Conservation (phyloP, 495 filamentous ascomycete species). For the Coniosporium apollinis region DNA sequence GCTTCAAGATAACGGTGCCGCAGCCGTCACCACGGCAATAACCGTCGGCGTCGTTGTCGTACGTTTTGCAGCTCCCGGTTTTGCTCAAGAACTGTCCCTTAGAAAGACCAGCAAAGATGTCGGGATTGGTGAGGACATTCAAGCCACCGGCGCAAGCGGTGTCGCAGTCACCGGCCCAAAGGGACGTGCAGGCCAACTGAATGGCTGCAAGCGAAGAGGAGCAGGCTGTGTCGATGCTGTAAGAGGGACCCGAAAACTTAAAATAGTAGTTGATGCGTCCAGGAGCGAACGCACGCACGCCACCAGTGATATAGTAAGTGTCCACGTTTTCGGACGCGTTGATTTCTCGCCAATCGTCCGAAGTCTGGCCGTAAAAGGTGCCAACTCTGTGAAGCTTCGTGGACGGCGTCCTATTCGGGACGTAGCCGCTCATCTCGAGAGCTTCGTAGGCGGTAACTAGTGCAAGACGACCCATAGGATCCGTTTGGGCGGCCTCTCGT, state of each 20-base stretch:
- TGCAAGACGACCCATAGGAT: slow-evolving; percentile 76
- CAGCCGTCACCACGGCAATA: slow-evolving; percentile 33
- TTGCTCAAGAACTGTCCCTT: slow-evolving; percentile 69
- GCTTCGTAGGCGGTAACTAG: slow-evolving; percentile 79
- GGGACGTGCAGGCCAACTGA: slow-evolving; percentile 64
- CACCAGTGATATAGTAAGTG: slow-evolving; percentile 86
- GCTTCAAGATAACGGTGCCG: slow-evolving; percentile 30
- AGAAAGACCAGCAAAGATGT: slow-evolving; percentile 71
- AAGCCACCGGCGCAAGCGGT: slow-evolving; percentile 72
- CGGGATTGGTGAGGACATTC: slow-evolving; percentile 65
- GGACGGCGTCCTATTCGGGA: slow-evolving; percentile 71
- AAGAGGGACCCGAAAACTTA: slow-evolving; percentile 74
- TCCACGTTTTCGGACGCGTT: slow-evolving; percentile 83
- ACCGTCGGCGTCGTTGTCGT: slow-evolving; percentile 31
- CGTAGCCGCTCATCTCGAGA: slow-evolving; percentile 78
- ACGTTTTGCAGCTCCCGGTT: slow-evolving; percentile 57
- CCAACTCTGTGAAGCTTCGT: slow-evolving; percentile 73
- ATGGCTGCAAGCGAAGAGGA: slow-evolving; percentile 73
- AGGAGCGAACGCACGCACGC: slow-evolving; percentile 71
- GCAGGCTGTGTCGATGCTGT: slow-evolving; percentile 80
- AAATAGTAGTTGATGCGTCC: slow-evolving; percentile 82
- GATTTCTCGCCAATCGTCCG: slow-evolving; percentile 82
- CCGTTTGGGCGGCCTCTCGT: slow-evolving; percentile 73
- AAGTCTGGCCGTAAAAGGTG: slow-evolving; percentile 85
- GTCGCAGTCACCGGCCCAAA: slow-evolving; percentile 71